Evolutionary conservation across 805 yeast genomes (phyloP).

Genomic region (Zygosaccharomyces rouxii): DNA sequence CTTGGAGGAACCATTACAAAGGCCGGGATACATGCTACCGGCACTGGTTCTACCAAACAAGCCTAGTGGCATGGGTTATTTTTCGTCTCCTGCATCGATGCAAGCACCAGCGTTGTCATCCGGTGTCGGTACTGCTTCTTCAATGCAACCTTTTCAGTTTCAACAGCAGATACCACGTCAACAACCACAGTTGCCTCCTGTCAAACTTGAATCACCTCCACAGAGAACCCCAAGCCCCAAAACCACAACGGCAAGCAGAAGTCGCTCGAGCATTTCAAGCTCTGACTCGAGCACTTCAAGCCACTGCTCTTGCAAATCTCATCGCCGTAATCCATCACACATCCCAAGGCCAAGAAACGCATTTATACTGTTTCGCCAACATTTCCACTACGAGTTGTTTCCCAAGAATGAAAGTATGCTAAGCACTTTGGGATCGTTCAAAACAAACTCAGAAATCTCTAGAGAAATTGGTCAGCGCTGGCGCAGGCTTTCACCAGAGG

Average conservation of each 20-base stretch:
- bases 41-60: slow-evolving; percentile 1
- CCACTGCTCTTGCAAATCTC: slow-evolving; percentile 7
- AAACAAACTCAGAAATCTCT: slow-evolving; percentile 40
- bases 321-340: slow-evolving; percentile 11
- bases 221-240: no score
- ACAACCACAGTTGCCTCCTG: slow-evolving; percentile 3
- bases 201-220: no score
- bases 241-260: no score
- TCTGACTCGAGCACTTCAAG: background rate
- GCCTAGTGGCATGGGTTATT: no score
- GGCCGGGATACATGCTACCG: slow-evolving; percentile 2
- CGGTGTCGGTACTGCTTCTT: no score
- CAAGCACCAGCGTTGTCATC: background rate
- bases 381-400: slow-evolving; percentile 59
- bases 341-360: slow-evolving; percentile 77
- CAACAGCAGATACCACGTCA: slow-evolving; percentile 1
- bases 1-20: slow-evolving; percentile 1
- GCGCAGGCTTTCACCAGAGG: slow-evolving; percentile 44
- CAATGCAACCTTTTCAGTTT: background rate
- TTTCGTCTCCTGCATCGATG: background rate
- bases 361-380: slow-evolving; percentile 79
- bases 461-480: slow-evolving; percentile 52
- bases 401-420: slow-evolving; percentile 22
- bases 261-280: background rate
- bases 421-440: slow-evolving; percentile 35